phyloP scores from a whole-genome alignment of 495 filamentous ascomycete genomes.

The Podospora australis region DNA sequence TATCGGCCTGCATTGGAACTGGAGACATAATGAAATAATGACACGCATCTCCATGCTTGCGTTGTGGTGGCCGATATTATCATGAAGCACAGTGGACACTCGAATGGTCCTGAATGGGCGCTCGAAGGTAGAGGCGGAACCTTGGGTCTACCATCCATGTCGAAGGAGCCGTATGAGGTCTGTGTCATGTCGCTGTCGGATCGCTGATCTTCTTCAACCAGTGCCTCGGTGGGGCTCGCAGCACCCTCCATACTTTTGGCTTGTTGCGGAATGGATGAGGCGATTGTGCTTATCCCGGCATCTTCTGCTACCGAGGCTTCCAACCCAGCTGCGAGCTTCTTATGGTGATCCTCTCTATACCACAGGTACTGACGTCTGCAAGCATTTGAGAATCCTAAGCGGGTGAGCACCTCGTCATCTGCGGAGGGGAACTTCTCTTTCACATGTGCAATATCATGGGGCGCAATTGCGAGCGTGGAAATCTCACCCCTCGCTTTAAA shows the following conservation, averaged over 20 bases:
- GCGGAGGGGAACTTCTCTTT: neutral
- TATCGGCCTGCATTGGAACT: neutral
- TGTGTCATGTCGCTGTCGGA: constrained; percentile 17
- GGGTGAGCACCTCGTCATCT: constrained; percentile 11
- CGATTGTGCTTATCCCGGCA: constrained; percentile 4
- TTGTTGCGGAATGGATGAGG: constrained; percentile 11
- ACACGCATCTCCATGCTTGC: constrained; percentile 30
- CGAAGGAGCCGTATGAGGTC: constrained; percentile 12
- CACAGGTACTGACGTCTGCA: constrained; percentile 33
- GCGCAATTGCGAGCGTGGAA: constrained; percentile 8
- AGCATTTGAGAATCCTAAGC: constrained; percentile 37
- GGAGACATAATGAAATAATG: neutral
- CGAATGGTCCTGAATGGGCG: constrained; percentile 19
- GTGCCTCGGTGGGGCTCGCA: neutral
- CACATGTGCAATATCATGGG: constrained; percentile 5
- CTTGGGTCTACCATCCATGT: neutral
- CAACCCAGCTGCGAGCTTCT: constrained; percentile 26
- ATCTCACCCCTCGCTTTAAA: constrained; percentile 7
- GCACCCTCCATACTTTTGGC: neutral
- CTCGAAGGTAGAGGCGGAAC: constrained; percentile 15
- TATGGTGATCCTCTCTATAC: constrained; percentile 35
- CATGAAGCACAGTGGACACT: constrained; percentile 32
- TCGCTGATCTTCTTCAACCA: constrained; percentile 14
- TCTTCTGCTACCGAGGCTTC: constrained; percentile 1
- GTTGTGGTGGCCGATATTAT: constrained; percentile 24